Percentiles rank a stretch among this genome's conserved stretches.
These are phyloP conservation scores for Zalerion maritima DNA, from an alignment of 495 filamentous ascomycete species.

Conservation along the genomic window DNA sequence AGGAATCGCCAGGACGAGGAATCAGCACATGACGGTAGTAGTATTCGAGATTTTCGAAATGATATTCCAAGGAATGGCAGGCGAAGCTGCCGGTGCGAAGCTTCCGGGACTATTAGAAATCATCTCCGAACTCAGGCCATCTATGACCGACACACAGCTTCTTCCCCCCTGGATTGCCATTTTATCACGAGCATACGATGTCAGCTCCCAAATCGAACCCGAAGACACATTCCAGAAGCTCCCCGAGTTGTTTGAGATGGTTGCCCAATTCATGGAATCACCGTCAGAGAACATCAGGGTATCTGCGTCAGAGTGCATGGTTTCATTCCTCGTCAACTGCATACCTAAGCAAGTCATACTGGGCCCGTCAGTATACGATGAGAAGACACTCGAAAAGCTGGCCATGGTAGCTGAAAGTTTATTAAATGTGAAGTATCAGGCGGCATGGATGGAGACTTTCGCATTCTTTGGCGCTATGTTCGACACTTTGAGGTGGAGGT, in stretches of 20 bases:
- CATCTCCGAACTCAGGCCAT: slow-evolving; percentile 78
- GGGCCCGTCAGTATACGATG: slow-evolving; percentile 77
- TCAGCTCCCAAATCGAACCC: slow-evolving; percentile 70
- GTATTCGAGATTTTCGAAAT: slow-evolving; percentile 95
- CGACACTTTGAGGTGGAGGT: slow-evolving; percentile 71
- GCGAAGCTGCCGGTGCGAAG: slow-evolving; percentile 72
- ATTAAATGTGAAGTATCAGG: slow-evolving; percentile 78
- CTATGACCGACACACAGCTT: slow-evolving; percentile 79
- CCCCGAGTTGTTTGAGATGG: slow-evolving; percentile 61
- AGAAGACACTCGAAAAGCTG: slow-evolving; percentile 66
- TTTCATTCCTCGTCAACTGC: slow-evolving; percentile 81
- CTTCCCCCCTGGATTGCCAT: slow-evolving; percentile 95
- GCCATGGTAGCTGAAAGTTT: slow-evolving; percentile 52
- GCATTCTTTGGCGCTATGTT: slow-evolving; percentile 79
- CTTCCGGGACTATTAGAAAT: slow-evolving; percentile 72
- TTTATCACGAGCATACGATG: slow-evolving; percentile 83
- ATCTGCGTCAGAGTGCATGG: slow-evolving; percentile 85
- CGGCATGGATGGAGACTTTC: slow-evolving; percentile 92
- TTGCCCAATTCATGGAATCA: slow-evolving; percentile 68
- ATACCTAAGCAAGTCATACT: slow-evolving; percentile 65
- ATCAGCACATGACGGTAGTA: slow-evolving; percentile 87
- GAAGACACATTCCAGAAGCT: slow-evolving; percentile 82
- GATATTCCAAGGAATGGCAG: slow-evolving; percentile 76
- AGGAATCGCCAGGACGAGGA: slow-evolving; percentile 70
- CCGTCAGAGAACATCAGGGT: slow-evolving; percentile 81